These are phyloP conservation scores for Coprinopsis sp. DNA, from an alignment of 768 basidiomycete species.

Conservation along the genomic window DNA sequence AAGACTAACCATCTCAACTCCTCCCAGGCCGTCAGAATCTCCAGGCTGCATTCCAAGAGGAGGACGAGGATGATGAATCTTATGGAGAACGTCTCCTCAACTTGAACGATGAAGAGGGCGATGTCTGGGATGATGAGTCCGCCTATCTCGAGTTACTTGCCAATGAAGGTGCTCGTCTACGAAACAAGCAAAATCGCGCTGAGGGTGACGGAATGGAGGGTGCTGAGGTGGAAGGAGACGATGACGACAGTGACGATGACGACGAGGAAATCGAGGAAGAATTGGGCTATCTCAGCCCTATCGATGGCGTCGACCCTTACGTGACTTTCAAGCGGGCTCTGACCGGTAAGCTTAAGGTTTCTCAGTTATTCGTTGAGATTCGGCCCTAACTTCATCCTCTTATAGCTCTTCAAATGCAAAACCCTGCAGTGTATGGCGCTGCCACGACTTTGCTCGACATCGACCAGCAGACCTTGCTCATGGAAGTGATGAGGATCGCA, in stretches of 20 bases:
- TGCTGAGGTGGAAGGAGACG: too few species aligned
- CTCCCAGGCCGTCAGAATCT: constrained; percentile 52
- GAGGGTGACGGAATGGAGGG: constrained; percentile 58
- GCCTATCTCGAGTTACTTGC: constrained; percentile 86
- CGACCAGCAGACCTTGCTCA: constrained; percentile 75
- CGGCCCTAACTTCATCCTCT: constrained; percentile 5
- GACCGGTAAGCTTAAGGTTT: constrained; percentile 47
- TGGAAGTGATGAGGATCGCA: constrained; percentile 80
- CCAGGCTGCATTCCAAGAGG: constrained; percentile 35
- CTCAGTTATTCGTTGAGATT: constrained; percentile 3
- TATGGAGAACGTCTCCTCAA: constrained; percentile 46
- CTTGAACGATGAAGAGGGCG: constrained; percentile 64
- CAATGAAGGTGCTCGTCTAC: constrained; percentile 73
- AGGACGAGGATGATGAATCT: constrained; percentile 32
- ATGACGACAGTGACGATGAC: constrained; percentile 59
- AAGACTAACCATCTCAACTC: not conserved
- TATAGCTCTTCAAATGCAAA: constrained; percentile 73
- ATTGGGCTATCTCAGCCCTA: constrained; percentile 77
- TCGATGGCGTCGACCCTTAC: constrained; percentile 79
- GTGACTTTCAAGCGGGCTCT: constrained; percentile 72
- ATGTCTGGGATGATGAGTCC: constrained; percentile 89
- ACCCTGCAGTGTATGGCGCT: constrained; percentile 60
- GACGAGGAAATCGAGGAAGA: constrained; percentile 74
- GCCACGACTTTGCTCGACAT: constrained; percentile 67
- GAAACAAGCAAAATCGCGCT: constrained; percentile 44